A percentile compares a stretch with the other conserved stretches of the same genome.
Evolutionary conservation across 2,329 filamentous ascomycete species (phyloP).

Genomic region (Microdochium trichocladiopsis): DNA sequence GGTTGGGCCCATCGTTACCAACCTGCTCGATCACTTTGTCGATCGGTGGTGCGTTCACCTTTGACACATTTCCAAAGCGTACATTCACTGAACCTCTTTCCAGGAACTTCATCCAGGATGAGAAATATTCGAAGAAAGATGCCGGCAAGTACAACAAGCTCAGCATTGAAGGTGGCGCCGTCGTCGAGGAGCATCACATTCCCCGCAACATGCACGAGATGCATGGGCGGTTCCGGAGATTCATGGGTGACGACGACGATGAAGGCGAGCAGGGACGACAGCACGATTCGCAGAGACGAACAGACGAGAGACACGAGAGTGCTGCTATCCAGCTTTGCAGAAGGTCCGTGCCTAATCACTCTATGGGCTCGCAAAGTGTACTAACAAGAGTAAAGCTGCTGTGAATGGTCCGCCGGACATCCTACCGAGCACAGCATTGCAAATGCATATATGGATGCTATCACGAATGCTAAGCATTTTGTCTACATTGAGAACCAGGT

Average conservation of each 20-base stretch:
- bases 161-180: slow-evolving; percentile 7
- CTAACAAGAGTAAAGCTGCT: slow-evolving; percentile 25
- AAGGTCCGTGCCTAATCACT: slow-evolving; percentile 26
- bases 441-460: slow-evolving; percentile 73
- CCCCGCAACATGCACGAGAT: slow-evolving; percentile 17
- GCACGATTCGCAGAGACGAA: background rate
- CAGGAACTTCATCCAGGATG: slow-evolving; percentile 76
- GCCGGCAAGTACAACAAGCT: slow-evolving; percentile 40
- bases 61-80: slow-evolving; percentile 3
- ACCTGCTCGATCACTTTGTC: slow-evolving; percentile 70
- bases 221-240: slow-evolving; percentile 33
- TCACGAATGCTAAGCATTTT: slow-evolving; percentile 62
- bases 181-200: slow-evolving; percentile 13
- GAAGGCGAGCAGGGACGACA: slow-evolving; percentile 7
- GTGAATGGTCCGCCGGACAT: slow-evolving; percentile 44
- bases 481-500: slow-evolving; percentile 74
- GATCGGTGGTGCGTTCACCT: slow-evolving; percentile 59
- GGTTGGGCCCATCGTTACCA: slow-evolving; percentile 66
- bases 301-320: slow-evolving; percentile 11
- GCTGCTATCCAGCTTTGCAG: slow-evolving; percentile 43
- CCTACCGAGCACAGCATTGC: slow-evolving; percentile 68
- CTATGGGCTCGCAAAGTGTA: background rate
- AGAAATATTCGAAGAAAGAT: slow-evolving; percentile 61
- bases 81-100: background rate
- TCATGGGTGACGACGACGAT: slow-evolving; percentile 26